Evolutionary conservation across 331 rosid species (phyloP), one percentile per base, ranked within the genome.

Genomic region (Quercus tomentella): DNA sequence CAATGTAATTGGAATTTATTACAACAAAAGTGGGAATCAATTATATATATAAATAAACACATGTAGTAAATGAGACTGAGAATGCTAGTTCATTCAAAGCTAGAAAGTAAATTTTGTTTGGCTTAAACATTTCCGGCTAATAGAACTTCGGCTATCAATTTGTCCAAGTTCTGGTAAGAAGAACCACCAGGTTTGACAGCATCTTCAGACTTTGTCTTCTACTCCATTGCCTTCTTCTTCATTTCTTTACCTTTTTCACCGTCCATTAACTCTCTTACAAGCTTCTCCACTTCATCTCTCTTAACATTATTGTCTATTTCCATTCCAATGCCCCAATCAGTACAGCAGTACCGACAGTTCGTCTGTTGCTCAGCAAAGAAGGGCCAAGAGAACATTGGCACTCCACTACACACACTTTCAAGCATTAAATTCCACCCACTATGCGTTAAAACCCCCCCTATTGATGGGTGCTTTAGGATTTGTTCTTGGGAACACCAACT

Each of bases 321-420:
- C 45, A 51, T 72, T 7, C 76, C 76, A 51, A 72, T 72, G 15
- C 61, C 43, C 76, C 76, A 72, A 6, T 72, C 63, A 25, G 25
- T 51, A 61, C 63, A 49, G 6, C 22, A 26, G 17, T 22, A 72
- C 1, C 63, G 10, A 16, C 76, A 52, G 17, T 72, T 72, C 11
- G 62, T 49, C 9, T 72, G 76, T n/a, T 72, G 76, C 41, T 72
- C 76, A 1, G 76, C 76, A 51, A 72, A 72, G 35, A 72, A 72
- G 0, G 76, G 61, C 76, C 76, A 72, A 1, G 41, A 35, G 41
- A 35, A 6, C 41, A 35, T 35, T 35, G 41, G 41, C 41, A 35
- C 41, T 35, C 41, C 41, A 35, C 41, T 6, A 35, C 41, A 35
- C 1, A 35, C 41, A 35, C 41, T 35, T 35, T 35, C 41, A 35